Evolutionary conservation across 345 rosid genomes (phyloP), one percentile per base, ranked within the genome.

Genomic region (Barbarea vulgaris): DNA sequence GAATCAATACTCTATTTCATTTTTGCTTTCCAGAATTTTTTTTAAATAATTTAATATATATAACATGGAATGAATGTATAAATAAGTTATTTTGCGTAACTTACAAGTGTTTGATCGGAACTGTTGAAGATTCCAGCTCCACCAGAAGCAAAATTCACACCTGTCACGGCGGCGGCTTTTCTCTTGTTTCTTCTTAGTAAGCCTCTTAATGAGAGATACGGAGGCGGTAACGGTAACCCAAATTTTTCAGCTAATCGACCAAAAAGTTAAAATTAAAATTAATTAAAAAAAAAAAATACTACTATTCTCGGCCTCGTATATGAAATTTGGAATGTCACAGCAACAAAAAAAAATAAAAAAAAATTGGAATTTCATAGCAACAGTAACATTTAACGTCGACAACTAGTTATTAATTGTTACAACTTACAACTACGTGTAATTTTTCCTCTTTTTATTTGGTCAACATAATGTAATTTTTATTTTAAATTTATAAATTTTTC

Each of bases 101-200:
- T 72, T 81, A 90, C 98, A 41, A 75, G 58, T 13, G 21, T 6
- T 34, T 80, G 75, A 46, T 85, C 91, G 1, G 83, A 25, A 70
- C 87, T 46, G 28, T 85, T 81, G 74, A 93, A 84, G 82, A 93
- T 90, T 18, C 88, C 91, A 4, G 91, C 85, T 5, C 88, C 90
- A 3, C 81, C 91, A 1, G 94, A 87, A 74, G 90, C 91, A 34
- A 89, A 89, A 80, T 82, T 89, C 7, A 89, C 83, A 4, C 94
- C 90, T 6, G 75, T 76, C 4, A 79, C 58, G 65, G 77, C 74
- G 1, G 84, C 66, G 0, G 73, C 39, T 7, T 44, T 31, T 25
- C 76, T 79, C 66, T 41, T 41, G 30, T 65, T 52, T 21, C 12
- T 27, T 34, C 37, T 24, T 2, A 64, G 6, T 64, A 13, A 5